Evolutionary conservation across 2,329 filamentous ascomycete species (phyloP).

Genomic region (Parafenestella ontariensis): DNA sequence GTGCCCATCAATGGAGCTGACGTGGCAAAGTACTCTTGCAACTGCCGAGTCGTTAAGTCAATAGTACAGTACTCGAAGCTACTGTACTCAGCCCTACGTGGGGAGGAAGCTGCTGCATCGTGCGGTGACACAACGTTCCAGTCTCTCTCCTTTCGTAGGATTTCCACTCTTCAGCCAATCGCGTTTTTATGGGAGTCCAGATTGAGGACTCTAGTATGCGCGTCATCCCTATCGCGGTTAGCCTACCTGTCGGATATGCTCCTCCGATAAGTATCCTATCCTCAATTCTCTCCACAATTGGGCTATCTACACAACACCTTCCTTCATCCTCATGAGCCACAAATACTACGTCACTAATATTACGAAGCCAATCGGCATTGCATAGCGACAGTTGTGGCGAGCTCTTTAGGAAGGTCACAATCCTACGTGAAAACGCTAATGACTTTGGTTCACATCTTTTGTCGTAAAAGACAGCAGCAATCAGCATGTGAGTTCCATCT

Average conservation of each 20-base stretch:
- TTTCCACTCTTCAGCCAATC: background rate
- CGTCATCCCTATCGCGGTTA: background rate
- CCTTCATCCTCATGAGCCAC: constrained; percentile 6
- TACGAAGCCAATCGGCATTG: background rate
- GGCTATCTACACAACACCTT: constrained; percentile 13
- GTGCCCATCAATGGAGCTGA: background rate
- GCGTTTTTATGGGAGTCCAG: background rate
- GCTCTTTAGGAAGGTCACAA: constrained; percentile 11
- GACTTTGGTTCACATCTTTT: background rate
- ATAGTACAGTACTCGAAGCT: background rate
- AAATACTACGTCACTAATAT: constrained; percentile 1
- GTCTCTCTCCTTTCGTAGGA: background rate
- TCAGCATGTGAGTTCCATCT: background rate
- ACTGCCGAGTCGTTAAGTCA: background rate
- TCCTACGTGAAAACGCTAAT: background rate
- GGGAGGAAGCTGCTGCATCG: background rate
- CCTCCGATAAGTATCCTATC: constrained; percentile 13
- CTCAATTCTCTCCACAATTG: constrained; percentile 1
- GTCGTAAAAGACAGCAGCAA: background rate
- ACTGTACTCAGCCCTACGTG: background rate
- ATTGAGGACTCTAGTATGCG: background rate
- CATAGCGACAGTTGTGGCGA: constrained; percentile 2
- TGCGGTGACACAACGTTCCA: background rate
- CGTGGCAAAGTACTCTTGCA: background rate
- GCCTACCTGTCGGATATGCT: background rate